Percentiles rank a stretch among this genome's conserved stretches.
Evolutionary conservation across 257 asterid species (phyloP).

Genomic region (Fraxinus quadrangulata): DNA sequence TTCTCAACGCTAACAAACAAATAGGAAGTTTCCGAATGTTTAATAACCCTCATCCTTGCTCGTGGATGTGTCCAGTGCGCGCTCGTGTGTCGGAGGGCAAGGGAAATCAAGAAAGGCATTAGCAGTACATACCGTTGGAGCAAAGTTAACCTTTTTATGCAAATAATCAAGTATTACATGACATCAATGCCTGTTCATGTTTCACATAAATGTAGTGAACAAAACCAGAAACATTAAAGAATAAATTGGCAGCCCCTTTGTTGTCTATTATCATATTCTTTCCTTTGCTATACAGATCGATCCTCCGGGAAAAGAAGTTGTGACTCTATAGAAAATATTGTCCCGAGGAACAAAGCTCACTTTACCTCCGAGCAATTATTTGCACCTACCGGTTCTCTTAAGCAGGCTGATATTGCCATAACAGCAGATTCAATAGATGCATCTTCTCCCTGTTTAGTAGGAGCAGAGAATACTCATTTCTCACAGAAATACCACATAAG

Average conservation of each 20-base stretch:
- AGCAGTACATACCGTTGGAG: background rate
- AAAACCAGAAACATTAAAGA: background rate
- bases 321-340: background rate
- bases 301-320: background rate
- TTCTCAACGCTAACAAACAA: too few species aligned
- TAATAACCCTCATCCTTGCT: too few species aligned
- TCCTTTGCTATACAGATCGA: background rate
- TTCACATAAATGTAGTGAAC: constrained; percentile 3
- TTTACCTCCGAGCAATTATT: constrained; percentile 75
- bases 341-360: constrained; percentile 21
- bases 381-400: constrained; percentile 74
- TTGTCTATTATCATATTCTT: background rate
- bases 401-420: constrained; percentile 70
- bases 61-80: background rate
- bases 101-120: background rate
- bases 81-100: background rate
- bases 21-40: too few species aligned
- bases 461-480: background rate
- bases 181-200: constrained; percentile 9
- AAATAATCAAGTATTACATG: background rate
- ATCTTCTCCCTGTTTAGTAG: constrained; percentile 70
- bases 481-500: background rate
- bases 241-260: background rate
- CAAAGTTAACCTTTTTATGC: background rate
- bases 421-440: constrained; percentile 91